These are phyloP conservation scores for Solanum infundibuliforme DNA, from an alignment of 257 asterid genomes.

Conservation along the genomic window DNA sequence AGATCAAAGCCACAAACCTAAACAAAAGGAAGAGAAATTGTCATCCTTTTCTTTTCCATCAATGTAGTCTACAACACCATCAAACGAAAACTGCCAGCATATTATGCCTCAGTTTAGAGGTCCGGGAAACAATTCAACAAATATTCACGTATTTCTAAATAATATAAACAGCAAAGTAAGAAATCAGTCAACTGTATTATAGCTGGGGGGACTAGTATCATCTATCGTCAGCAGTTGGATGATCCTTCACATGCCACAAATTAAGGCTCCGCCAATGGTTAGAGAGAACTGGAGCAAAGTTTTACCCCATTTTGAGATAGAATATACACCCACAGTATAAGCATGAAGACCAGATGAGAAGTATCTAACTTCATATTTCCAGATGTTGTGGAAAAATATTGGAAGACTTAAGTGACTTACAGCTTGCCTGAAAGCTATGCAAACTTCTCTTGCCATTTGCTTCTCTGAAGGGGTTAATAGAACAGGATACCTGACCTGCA, in stretches of 20 bases:
- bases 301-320: background rate
- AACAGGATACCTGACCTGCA: constrained; percentile 95
- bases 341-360: background rate
- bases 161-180: background rate
- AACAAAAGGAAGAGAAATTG: constrained; percentile 5
- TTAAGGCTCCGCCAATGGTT: background rate
- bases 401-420: constrained; percentile 39
- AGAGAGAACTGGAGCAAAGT: background rate
- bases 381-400: background rate
- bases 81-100: background rate
- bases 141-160: background rate
- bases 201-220: background rate
- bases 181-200: background rate
- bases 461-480: constrained; percentile 90
- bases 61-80: background rate
- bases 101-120: background rate
- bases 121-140: background rate
- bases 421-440: constrained; percentile 91
- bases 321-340: background rate
- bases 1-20: constrained; percentile 99
- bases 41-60: background rate
- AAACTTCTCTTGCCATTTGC: constrained; percentile 95
- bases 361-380: background rate
- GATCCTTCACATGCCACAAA: background rate
- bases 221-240: background rate